Evolutionary conservation across 768 basidiomycete genomes (phyloP), one percentile per base, ranked within the genome.

Genomic region (Suillus placidus): DNA sequence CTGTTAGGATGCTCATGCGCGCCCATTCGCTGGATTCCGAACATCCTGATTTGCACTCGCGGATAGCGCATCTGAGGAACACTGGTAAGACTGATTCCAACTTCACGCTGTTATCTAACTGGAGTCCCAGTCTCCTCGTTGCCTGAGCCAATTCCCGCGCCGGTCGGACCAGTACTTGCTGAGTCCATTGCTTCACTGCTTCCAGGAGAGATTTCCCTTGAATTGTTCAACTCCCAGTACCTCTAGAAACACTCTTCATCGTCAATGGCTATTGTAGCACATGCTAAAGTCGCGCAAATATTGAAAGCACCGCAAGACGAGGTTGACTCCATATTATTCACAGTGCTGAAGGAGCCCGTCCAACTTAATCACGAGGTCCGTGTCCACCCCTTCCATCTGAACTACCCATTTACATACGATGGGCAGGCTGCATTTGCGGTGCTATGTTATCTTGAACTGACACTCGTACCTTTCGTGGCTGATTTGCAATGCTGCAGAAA

Each of bases 191-290:
- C 80, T 1, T 76, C 80, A 49, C 71, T 94, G 51, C 75, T 93
- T 6, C 87, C 92, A 0, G 80, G 78, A 1, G 84, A 84, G 34
- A 67, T 88, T 2, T 82, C 88, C 0, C 71, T 87, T 20, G 87
- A 90, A 49, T 83, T 82, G 0, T 91, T 84, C 79, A 94, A 92
- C 72, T 84, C 87, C 20, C 86, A 91, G 67, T 94, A 89, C 74
- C 82, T 94, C 14, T 91, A 95, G 72, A 80, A 72, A 16, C 84
- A 90, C 66, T 78, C 87, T 0, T 69, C 76, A 0, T 82, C 83
- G 10, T 80, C 86, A 0, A 67, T 74, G 2, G 87, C 87, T 0
- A 78, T 91, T 38, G 76, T 97, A 7, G 89, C 87, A 4, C 81
- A 80, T 47, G 93, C 93, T 7, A 82, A 83, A 71, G 92, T 82